Conservation (phyloP, 345 rosid species). For the Diplotaxis tenuifolia region DNA sequence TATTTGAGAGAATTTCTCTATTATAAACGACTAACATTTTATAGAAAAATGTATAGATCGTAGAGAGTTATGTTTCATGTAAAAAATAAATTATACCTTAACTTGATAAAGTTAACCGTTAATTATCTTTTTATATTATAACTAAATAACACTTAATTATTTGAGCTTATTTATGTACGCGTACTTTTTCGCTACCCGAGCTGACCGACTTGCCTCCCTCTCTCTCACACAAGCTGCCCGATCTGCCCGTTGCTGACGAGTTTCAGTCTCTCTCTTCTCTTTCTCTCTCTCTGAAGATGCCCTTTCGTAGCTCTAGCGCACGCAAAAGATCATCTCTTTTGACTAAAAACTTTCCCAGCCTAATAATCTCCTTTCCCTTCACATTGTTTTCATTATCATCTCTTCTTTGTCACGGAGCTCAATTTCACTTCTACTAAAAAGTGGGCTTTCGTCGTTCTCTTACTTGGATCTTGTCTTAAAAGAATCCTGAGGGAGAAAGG, state of each 20-base stretch:
- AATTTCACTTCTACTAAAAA: conserved; percentile 21
- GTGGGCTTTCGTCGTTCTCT: background rate
- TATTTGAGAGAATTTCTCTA: too few species aligned
- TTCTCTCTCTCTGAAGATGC: conserved; percentile 25
- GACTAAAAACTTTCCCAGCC: conserved; percentile 41
- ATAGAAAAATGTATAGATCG: too few species aligned
- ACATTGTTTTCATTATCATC: conserved; percentile 11
- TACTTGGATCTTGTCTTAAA: background rate
- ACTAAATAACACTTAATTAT: background rate
- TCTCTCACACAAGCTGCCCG: conserved; percentile 55
- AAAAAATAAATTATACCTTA: background rate
- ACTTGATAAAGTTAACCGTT: background rate
- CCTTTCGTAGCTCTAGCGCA: conserved; percentile 31
- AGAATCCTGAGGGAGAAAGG: conserved; percentile 1
- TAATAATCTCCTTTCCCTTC: conserved; percentile 22
- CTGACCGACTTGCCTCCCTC: conserved; percentile 44
- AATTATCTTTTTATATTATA: too few species aligned
- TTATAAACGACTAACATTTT: too few species aligned
- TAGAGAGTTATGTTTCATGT: too few species aligned
- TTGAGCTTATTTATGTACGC: conserved; percentile 2
- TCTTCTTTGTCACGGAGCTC: conserved; percentile 25
- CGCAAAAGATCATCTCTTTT: conserved; percentile 41
- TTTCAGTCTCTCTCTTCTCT: conserved; percentile 44
- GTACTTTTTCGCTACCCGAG: conserved; percentile 45
- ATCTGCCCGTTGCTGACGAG: conserved; percentile 58